phyloP scores from a whole-genome alignment of 2,329 filamentous ascomycete genomes.

The Herpotrichia juniperi region DNA sequence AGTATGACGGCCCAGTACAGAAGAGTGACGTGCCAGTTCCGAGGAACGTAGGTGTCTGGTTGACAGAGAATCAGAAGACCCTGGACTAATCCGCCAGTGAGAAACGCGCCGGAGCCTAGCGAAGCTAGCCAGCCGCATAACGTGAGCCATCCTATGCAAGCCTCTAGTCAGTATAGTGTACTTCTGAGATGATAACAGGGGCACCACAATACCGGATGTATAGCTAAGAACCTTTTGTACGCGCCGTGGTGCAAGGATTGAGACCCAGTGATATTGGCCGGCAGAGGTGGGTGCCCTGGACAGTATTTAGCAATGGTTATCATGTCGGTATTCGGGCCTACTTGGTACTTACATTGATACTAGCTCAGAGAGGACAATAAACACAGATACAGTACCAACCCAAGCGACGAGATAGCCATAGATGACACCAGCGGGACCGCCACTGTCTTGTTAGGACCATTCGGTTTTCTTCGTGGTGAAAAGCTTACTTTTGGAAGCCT shows the following conservation, averaged over 20 bases:
- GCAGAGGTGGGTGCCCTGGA: slow-evolving; percentile 35
- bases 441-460: slow-evolving; percentile 20
- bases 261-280: slow-evolving; percentile 46
- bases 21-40: slow-evolving; percentile 58
- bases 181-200: no score
- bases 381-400: slow-evolving; percentile 34
- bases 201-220: slow-evolving; percentile 43
- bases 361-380: slow-evolving; percentile 36
- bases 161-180: no score
- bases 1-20: slow-evolving; percentile 53
- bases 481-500: slow-evolving; percentile 26
- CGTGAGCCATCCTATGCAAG: slow-evolving; percentile 51
- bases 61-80: slow-evolving; percentile 46
- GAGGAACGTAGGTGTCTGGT: slow-evolving; percentile 37
- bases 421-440: slow-evolving; percentile 37
- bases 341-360: slow-evolving; percentile 35
- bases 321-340: not conserved
- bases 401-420: slow-evolving; percentile 38
- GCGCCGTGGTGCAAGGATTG: slow-evolving; percentile 46
- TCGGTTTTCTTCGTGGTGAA: not conserved
- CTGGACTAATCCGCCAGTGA: slow-evolving; percentile 35
- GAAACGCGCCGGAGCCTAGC: slow-evolving; percentile 33
- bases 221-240: slow-evolving; percentile 50
- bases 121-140: slow-evolving; percentile 48
- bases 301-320: not conserved